These are phyloP conservation scores for Daldinia sp. DNA, from an alignment of 2,329 filamentous ascomycete genomes.

Conservation along the genomic window DNA sequence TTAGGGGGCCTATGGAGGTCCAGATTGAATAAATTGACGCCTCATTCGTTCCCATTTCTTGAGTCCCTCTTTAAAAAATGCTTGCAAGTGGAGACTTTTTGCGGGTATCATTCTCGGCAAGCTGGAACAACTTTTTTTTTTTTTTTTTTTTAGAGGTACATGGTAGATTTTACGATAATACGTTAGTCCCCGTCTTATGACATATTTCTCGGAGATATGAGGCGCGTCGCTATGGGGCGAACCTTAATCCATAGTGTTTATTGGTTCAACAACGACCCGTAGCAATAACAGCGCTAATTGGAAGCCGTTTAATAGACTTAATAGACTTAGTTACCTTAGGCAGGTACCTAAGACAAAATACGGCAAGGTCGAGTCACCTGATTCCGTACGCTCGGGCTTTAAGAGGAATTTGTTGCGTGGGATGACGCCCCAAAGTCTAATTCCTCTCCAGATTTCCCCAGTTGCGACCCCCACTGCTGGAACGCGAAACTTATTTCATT, in stretches of 20 bases:
- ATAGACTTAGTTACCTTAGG: neutral
- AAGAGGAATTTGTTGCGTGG: slow-evolving; percentile 23
- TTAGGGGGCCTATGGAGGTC: slow-evolving; percentile 19
- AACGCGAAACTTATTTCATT: slow-evolving; percentile 17
- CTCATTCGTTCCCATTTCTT: slow-evolving; percentile 12
- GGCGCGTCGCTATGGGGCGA: neutral
- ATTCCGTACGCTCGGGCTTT: slow-evolving; percentile 23
- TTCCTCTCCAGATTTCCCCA: slow-evolving; percentile 13
- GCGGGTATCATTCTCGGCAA: slow-evolving; percentile 31
- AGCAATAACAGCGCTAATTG: slow-evolving; percentile 14
- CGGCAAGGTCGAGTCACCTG: slow-evolving; percentile 31
- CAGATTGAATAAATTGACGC: slow-evolving; percentile 19
- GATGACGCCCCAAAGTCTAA: slow-evolving; percentile 20
- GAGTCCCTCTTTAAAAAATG: slow-evolving; percentile 11
- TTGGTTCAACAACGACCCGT: slow-evolving; percentile 21
- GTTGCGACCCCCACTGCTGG: slow-evolving; percentile 14
- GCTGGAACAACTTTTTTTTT: slow-evolving; percentile 8
- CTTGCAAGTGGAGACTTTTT: slow-evolving; percentile 5
- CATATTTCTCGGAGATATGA: slow-evolving; percentile 1
- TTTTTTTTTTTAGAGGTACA: no score
- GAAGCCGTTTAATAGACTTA: slow-evolving; percentile 7
- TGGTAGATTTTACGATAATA: slow-evolving; percentile 11
- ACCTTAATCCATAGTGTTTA: neutral
- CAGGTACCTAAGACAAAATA: slow-evolving; percentile 5
- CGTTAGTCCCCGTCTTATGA: slow-evolving; percentile 19